phyloP scores from a whole-genome alignment of 176 grass and related monocot species.

The Triticum turgidum region DNA sequence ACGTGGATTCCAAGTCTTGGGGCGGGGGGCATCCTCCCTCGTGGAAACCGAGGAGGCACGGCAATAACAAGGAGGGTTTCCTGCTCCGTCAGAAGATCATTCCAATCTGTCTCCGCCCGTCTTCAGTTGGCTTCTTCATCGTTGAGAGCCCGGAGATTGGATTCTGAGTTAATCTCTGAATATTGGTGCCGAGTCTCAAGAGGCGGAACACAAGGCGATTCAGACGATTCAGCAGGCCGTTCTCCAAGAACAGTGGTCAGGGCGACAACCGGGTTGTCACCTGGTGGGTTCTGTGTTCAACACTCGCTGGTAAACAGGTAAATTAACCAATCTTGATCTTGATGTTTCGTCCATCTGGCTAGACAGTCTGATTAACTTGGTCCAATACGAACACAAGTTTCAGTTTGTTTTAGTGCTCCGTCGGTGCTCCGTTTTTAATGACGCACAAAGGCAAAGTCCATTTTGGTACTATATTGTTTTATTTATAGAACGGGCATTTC shows the following conservation, averaged over 20 bases:
- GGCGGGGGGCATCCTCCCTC: background rate
- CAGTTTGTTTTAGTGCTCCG: background rate
- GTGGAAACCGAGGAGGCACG: slow-evolving; percentile 39
- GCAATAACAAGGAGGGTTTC: slow-evolving; percentile 22
- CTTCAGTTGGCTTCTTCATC: background rate
- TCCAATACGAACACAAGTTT: background rate
- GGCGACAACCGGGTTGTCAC: background rate
- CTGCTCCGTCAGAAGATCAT: slow-evolving; percentile 9
- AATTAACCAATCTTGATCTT: background rate
- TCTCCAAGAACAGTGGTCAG: background rate
- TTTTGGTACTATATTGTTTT: background rate
- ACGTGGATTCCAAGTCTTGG: background rate
- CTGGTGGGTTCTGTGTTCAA: slow-evolving; percentile 17
- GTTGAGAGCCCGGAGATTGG: background rate
- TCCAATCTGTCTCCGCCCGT: background rate
- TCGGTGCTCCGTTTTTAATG: background rate
- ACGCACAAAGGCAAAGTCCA: background rate
- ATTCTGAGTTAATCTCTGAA: background rate
- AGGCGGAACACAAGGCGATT: background rate
- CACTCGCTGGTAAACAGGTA: background rate
- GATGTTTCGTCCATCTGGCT: background rate
- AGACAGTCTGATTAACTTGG: background rate
- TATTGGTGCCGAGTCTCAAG: background rate
- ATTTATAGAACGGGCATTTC: background rate
- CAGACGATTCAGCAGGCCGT: slow-evolving; percentile 7